These are phyloP conservation scores for Euphorbia pulcherrima DNA, from an alignment of 345 rosid species.

Conservation along the genomic window DNA sequence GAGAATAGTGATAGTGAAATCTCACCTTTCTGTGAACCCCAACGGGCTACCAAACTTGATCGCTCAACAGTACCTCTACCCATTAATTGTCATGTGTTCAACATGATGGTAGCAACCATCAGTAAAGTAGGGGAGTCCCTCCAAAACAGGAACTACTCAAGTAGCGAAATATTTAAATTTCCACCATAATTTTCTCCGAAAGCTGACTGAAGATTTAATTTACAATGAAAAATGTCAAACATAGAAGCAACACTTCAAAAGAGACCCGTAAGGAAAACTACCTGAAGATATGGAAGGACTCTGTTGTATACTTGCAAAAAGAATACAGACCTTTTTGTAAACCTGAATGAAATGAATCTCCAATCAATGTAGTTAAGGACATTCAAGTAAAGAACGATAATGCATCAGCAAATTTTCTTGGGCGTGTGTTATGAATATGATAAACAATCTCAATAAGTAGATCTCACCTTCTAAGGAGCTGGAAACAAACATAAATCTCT, in stretches of 20 bases:
- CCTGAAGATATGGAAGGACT: conserved; percentile 61
- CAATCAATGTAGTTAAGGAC: neutral
- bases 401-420: neutral
- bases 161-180: conserved; percentile 38
- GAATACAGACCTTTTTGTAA: conserved; percentile 44
- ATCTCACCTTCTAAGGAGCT: conserved; percentile 62
- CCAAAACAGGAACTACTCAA: conserved; percentile 7
- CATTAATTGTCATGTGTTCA: neutral
- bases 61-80: neutral
- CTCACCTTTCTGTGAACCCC: neutral
- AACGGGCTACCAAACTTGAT: neutral
- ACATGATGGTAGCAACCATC: neutral
- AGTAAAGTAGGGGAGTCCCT: neutral
- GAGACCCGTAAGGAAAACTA: neutral
- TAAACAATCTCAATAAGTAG: neutral
- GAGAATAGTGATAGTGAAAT: neutral
- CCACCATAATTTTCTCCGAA: conserved; percentile 74
- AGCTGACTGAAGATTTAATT: conserved; percentile 40
- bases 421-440: neutral
- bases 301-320: conserved; percentile 45
- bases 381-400: neutral
- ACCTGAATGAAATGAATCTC: conserved; percentile 39
- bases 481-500: conserved; percentile 72
- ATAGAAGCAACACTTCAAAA: neutral
- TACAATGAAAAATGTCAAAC: conserved; percentile 14